These are phyloP conservation scores for Trypanosoma lewisi DNA, from an alignment of 208 protist species.

Conservation along the genomic window DNA sequence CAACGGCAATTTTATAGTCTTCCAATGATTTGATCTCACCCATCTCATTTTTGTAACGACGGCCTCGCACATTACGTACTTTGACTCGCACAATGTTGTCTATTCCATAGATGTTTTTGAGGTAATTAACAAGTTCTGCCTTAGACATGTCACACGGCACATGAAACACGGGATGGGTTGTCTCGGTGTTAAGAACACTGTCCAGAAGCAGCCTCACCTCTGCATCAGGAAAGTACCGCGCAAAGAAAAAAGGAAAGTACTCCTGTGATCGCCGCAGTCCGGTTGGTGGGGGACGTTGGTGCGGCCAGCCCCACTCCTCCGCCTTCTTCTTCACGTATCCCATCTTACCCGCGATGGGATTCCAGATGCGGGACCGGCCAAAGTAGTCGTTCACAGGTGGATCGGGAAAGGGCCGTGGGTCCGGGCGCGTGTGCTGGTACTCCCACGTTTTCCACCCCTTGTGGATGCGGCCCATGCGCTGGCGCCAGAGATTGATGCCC, in stretches of 20 bases:
- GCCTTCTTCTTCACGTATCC: constrained; percentile 75
- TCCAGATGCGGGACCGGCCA: constrained; percentile 77
- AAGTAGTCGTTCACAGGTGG: constrained; percentile 87
- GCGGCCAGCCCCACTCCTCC: constrained; percentile 79
- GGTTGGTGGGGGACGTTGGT: constrained; percentile 68
- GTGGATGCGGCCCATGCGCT: constrained; percentile 77
- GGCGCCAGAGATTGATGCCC: constrained; percentile 81
- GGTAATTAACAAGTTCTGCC: constrained; percentile 83
- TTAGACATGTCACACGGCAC: constrained; percentile 85
- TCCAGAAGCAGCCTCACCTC: constrained; percentile 80
- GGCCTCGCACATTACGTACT: constrained; percentile 69
- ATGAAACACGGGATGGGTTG: constrained; percentile 72
- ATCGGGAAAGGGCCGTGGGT: constrained; percentile 85
- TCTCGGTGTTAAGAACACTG: constrained; percentile 88
- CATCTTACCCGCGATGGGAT: constrained; percentile 83
- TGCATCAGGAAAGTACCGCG: constrained; percentile 77
- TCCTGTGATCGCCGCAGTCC: constrained; percentile 74
- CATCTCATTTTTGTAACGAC: constrained; percentile 86
- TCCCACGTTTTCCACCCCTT: constrained; percentile 72
- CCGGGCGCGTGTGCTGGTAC: constrained; percentile 65
- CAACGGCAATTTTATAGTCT: constrained; percentile 80
- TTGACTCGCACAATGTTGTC: constrained; percentile 74
- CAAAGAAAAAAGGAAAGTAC: constrained; percentile 81
- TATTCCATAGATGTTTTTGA: constrained; percentile 82
- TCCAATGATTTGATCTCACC: constrained; percentile 75